phyloP scores from a whole-genome alignment of 768 basidiomycete genomes.

The Hydnum rufescens region DNA sequence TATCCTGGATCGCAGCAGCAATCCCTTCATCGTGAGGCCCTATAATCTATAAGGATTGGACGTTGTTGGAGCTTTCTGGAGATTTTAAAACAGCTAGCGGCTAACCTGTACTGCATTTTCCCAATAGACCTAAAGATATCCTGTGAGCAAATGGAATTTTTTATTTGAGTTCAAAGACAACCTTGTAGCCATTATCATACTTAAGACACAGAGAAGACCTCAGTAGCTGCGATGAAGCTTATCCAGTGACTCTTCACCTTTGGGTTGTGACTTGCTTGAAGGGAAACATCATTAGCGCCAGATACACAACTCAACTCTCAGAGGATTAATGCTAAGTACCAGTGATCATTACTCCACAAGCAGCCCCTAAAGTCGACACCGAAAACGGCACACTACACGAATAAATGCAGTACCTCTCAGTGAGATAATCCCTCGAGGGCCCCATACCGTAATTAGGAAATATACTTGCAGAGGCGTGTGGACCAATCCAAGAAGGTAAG shows the following conservation, averaged over 20 bases:
- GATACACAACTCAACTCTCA: constrained; percentile 7
- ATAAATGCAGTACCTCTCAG: not conserved
- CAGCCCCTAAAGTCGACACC: constrained; percentile 42
- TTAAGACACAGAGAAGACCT: constrained; percentile 14
- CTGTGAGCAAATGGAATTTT: not conserved
- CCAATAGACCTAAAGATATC: constrained; percentile 52
- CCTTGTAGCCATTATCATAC: constrained; percentile 84
- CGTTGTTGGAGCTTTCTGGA: no score
- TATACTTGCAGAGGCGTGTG: constrained; percentile 55
- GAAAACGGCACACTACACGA: constrained; percentile 54
- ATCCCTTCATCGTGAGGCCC: constrained; percentile 68
- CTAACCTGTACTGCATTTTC: constrained; percentile 67
- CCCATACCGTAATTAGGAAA: not conserved
- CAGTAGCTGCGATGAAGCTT: not conserved
- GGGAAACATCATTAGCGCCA: not conserved
- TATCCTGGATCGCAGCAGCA: constrained; percentile 36
- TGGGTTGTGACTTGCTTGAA: constrained; percentile 66
- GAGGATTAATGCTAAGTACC: no score
- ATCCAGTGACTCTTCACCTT: constrained; percentile 26
- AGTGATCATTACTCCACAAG: constrained; percentile 82
- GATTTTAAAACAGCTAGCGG: not conserved
- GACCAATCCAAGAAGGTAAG: constrained; percentile 52
- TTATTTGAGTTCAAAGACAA: constrained; percentile 13
- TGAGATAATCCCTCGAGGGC: not conserved
- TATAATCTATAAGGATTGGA: constrained; percentile 42